A percentile compares a stretch with the other conserved stretches of the same genome.
phyloP scores from a whole-genome alignment of 1,284 basidiomycete genomes.

The Anthracocystis setariae region DNA sequence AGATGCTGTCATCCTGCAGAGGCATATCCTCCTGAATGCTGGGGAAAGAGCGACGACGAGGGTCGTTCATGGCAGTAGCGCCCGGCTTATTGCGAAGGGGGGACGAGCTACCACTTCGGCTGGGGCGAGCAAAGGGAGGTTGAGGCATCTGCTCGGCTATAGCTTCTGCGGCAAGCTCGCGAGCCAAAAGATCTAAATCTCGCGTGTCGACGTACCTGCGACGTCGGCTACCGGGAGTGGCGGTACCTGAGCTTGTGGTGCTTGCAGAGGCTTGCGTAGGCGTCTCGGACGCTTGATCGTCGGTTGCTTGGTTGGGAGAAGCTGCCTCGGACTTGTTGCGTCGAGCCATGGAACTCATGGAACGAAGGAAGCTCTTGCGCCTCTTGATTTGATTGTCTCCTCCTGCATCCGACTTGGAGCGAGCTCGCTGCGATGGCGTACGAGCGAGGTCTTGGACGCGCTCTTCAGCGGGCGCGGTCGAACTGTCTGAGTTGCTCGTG shows the following conservation, averaged over 20 bases:
- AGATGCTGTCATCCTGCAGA: conserved; percentile 28
- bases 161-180: conserved; percentile 58
- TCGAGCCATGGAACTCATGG: conserved; percentile 26
- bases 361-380: conserved; percentile 40
- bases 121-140: conserved; percentile 39
- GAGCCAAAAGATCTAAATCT: conserved; percentile 53
- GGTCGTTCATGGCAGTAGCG: conserved; percentile 23
- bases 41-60: conserved; percentile 45
- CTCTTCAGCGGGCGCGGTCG: background rate
- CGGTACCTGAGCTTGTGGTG: conserved; percentile 20
- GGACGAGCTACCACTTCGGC: conserved; percentile 43
- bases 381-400: conserved; percentile 22
- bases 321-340: conserved; percentile 11
- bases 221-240: conserved; percentile 34
- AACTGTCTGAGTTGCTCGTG: background rate
- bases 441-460: conserved; percentile 8
- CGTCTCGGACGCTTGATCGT: conserved; percentile 9
- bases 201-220: conserved; percentile 54
- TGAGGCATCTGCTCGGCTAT: conserved; percentile 41
- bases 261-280: conserved; percentile 18
- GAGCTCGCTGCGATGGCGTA: conserved; percentile 30
- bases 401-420: conserved; percentile 48
- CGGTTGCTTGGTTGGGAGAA: background rate
- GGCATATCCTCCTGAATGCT: conserved; percentile 46
- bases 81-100: conserved; percentile 36